Evolutionary conservation across 192 early-diverging fungal genomes (phyloP).

Genomic region (Backusella australiensis): DNA sequence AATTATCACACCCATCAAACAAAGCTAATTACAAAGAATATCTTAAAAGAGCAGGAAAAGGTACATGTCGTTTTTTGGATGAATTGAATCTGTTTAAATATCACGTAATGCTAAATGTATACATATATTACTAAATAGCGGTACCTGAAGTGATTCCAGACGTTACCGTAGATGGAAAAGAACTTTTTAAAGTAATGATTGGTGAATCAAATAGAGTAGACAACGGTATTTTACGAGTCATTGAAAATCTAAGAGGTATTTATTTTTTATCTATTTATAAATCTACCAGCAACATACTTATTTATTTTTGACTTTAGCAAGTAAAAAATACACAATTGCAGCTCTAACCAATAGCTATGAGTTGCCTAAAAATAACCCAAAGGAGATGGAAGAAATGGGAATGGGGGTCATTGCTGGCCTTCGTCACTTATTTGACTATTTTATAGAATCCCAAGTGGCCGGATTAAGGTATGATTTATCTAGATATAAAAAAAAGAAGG

Average conservation of each 20-base stretch:
- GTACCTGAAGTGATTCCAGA: constrained; percentile 18
- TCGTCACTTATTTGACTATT: constrained; percentile 62
- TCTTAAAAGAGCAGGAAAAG: constrained; percentile 22
- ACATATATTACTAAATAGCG: neutral
- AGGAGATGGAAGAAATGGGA: constrained; percentile 34
- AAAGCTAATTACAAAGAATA: constrained; percentile 47
- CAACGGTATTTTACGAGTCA: constrained; percentile 43
- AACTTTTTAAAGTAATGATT: constrained; percentile 64
- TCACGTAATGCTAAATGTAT: neutral
- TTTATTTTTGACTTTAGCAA: constrained; percentile 15
- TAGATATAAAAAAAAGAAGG: neutral
- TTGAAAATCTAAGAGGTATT: constrained; percentile 44
- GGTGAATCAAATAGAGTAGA: constrained; percentile 44
- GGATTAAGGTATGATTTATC: constrained; percentile 50
- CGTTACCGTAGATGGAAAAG: constrained; percentile 51
- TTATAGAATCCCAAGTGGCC: constrained; percentile 74
- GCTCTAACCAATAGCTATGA: constrained; percentile 87
- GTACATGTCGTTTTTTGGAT: neutral
- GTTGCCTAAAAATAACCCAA: constrained; percentile 35
- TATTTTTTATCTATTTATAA: neutral
- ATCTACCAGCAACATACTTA: neutral
- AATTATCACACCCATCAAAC: constrained; percentile 55
- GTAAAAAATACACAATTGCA: constrained; percentile 61
- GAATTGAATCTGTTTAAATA: neutral
- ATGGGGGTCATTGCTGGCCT: constrained; percentile 39